A percentile compares a stretch with the other conserved stretches of the same genome.
Evolutionary conservation across 441 rosid genomes (phyloP).

Genomic region (Metrosideros polymorpha): DNA sequence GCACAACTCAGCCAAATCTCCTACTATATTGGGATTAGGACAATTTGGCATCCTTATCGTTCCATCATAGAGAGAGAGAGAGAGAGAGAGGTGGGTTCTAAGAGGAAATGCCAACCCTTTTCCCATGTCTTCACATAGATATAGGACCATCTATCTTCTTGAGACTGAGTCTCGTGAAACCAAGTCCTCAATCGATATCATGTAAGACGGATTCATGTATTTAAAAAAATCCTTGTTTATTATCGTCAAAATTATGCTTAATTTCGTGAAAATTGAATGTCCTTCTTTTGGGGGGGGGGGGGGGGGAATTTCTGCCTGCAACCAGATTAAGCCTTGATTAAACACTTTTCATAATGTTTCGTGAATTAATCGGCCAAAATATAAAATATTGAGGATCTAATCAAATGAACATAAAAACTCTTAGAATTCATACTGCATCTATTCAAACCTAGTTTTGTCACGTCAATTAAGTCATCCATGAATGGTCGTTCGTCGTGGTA

Average conservation of each 20-base stretch:
- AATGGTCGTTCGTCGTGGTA: too few relatives aligned
- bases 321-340: not conserved
- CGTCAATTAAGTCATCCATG: too few relatives aligned
- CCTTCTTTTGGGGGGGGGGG: not conserved
- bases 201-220: not conserved
- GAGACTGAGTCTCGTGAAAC: not conserved
- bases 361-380: not conserved
- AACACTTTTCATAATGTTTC: not conserved
- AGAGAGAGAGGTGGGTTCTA: not conserved
- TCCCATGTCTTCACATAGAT: not conserved
- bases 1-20: too few relatives aligned
- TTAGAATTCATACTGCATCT: not conserved
- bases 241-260: not conserved
- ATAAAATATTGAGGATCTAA: not conserved
- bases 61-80: not conserved
- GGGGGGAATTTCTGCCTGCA: rapidly evolving
- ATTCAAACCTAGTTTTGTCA: not conserved
- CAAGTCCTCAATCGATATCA: not conserved
- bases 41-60: too few relatives aligned
- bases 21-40: too few relatives aligned
- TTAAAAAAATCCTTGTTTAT: not conserved
- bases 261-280: not conserved
- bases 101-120: not conserved
- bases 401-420: not conserved
- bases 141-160: not conserved